phyloP scores from a whole-genome alignment of 768 basidiomycete species.

The Suillus discolor region DNA sequence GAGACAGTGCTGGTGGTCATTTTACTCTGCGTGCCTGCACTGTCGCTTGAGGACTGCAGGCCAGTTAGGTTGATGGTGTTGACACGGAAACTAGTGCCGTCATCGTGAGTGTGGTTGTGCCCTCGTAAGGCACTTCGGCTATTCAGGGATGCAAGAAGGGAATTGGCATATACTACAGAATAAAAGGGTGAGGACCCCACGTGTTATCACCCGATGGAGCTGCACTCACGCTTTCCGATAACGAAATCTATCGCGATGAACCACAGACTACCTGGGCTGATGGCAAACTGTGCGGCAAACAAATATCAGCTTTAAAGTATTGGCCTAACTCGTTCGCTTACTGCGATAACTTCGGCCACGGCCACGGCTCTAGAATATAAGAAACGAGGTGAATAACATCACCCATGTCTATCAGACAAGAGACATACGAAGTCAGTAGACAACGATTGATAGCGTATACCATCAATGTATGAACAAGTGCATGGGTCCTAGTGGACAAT shows the following conservation, averaged over 20 bases:
- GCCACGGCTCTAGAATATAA: conserved; percentile 19
- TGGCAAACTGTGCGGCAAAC: conserved; percentile 35
- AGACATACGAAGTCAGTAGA: conserved; percentile 46
- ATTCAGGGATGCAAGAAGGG: conserved; percentile 47
- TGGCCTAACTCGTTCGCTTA: not conserved
- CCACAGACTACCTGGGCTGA: conserved; percentile 46
- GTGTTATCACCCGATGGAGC: not conserved
- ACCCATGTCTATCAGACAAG: not conserved
- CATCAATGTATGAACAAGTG: conserved; percentile 44
- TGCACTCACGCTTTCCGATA: conserved; percentile 46
- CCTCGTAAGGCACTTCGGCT: conserved; percentile 38
- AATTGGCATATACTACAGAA: conserved; percentile 47
- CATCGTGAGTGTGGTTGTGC: conserved; percentile 5
- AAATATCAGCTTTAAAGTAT: not conserved
- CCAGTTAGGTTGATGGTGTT: conserved; percentile 5
- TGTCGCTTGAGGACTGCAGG: conserved; percentile 6
- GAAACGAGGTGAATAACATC: not conserved
- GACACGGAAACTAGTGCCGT: conserved; percentile 10
- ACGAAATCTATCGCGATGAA: conserved; percentile 51
- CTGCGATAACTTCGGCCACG: conserved; percentile 23
- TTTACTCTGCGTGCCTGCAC: not conserved
- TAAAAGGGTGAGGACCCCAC: not conserved
- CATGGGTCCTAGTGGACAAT: conserved; percentile 38
- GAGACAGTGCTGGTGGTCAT: not conserved
- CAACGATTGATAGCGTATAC: conserved; percentile 54